Conservation (phyloP, 768 basidiomycete species). For the Stropharia rugosoannulata region DNA sequence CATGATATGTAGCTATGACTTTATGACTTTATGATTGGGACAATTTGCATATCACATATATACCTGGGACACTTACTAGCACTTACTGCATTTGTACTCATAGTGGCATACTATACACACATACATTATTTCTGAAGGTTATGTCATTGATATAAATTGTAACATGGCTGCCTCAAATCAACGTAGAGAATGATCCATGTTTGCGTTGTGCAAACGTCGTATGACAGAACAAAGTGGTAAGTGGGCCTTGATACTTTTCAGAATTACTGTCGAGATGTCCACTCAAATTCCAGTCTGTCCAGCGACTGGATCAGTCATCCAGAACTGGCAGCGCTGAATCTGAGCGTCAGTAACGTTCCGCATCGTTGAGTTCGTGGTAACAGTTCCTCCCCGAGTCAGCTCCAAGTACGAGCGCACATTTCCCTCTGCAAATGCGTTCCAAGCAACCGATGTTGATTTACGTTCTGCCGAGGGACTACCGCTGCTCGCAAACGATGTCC, state of each 20-base stretch:
- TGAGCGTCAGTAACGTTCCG: constrained; percentile 27
- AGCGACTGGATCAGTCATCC: constrained; percentile 37
- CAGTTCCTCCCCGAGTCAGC: constrained; percentile 25
- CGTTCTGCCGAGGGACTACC: constrained; percentile 26
- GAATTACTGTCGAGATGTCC: background rate
- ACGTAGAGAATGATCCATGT: no score
- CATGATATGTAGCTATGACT: no score
- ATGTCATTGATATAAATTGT: no score
- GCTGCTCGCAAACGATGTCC: constrained; percentile 40
- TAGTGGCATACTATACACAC: no score
- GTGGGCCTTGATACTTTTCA: background rate
- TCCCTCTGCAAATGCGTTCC: constrained; percentile 21
- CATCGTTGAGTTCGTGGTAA: constrained; percentile 25
- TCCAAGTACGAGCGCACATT: constrained; percentile 17
- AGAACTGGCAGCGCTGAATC: constrained; percentile 36
- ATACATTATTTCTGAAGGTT: no score
- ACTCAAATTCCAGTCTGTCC: constrained; percentile 30
- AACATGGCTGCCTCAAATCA: no score
- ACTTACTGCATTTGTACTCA: no score
- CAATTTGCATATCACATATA: no score
- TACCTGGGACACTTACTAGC: no score
- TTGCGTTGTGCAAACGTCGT: no score
- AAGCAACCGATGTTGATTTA: constrained; percentile 22
- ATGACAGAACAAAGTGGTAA: no score
- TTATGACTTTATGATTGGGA: no score